These are phyloP conservation scores for Colletotrichum musae DNA, from an alignment of 2,329 filamentous ascomycete genomes.

Conservation along the genomic window DNA sequence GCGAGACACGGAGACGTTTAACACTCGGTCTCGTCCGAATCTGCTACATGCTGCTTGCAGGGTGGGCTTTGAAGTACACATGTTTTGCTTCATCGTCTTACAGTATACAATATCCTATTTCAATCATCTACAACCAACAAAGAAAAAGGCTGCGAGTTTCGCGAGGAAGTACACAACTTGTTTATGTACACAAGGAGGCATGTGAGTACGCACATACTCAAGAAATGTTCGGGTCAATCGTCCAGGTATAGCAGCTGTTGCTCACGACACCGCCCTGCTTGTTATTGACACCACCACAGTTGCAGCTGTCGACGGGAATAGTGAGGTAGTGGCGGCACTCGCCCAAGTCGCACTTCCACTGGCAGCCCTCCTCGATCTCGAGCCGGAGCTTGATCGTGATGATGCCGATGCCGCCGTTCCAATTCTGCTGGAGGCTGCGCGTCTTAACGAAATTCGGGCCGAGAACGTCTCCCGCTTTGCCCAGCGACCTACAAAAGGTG, in stretches of 20 bases:
- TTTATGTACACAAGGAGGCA: background rate
- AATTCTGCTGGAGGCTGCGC: too few relatives aligned
- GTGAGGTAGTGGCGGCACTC: conserved; percentile 46
- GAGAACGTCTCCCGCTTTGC: too few relatives aligned
- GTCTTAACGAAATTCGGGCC: too few relatives aligned
- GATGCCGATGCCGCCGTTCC: too few relatives aligned
- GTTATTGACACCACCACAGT: conserved; percentile 43
- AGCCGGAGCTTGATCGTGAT: background rate
- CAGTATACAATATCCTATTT: too few relatives aligned
- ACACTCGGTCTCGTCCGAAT: too few relatives aligned
- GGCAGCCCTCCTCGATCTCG: conserved; percentile 34
- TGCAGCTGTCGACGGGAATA: conserved; percentile 45
- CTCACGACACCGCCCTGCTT: conserved; percentile 46
- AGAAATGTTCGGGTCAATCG: conserved; percentile 23
- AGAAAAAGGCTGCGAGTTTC: background rate
- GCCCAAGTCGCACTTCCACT: conserved; percentile 39
- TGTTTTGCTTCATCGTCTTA: too few relatives aligned
- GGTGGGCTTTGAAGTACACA: too few relatives aligned
- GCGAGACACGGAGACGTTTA: too few relatives aligned
- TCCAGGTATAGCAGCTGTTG: conserved; percentile 42
- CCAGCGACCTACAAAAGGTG: too few relatives aligned
- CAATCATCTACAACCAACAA: too few relatives aligned
- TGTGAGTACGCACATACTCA: background rate
- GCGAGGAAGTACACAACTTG: background rate
- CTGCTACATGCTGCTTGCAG: too few relatives aligned